phyloP scores from a whole-genome alignment of 768 basidiomycete genomes.

The Suillus subaureus region DNA sequence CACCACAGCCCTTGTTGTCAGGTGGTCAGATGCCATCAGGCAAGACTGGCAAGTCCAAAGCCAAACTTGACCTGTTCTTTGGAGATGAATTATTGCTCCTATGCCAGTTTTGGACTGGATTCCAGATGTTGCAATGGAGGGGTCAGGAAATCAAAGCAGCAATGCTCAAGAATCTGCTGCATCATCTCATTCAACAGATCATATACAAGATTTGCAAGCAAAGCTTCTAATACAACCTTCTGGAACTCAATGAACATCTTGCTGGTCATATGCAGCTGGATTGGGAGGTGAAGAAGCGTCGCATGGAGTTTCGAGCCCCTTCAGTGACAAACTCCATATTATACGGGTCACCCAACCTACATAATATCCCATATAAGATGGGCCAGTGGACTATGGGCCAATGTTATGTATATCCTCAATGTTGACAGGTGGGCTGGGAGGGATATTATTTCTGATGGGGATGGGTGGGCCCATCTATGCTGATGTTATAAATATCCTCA shows the following conservation, averaged over 20 bases:
- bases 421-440: no score
- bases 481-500: no score
- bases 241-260: neutral
- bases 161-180: neutral
- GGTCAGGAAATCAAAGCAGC: neutral
- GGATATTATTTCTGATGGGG: no score
- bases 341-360: no score
- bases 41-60: constrained; percentile 1
- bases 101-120: neutral
- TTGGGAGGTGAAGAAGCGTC: neutral
- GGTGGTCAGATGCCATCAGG: neutral
- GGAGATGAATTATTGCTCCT: neutral
- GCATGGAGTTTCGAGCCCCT: neutral
- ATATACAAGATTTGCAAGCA: neutral
- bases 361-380: no score
- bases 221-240: neutral
- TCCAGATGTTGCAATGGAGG: constrained; percentile 1
- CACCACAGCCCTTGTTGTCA: neutral
- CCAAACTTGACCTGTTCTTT: neutral
- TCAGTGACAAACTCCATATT: no score
- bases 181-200: neutral
- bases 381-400: no score
- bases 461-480: no score
- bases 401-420: no score
- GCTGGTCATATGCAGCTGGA: neutral